Percentiles rank a stretch among this genome's conserved stretches.
Conservation (phyloP, 768 basidiomycete genomes). For the Dioszegia crocea region DNA sequence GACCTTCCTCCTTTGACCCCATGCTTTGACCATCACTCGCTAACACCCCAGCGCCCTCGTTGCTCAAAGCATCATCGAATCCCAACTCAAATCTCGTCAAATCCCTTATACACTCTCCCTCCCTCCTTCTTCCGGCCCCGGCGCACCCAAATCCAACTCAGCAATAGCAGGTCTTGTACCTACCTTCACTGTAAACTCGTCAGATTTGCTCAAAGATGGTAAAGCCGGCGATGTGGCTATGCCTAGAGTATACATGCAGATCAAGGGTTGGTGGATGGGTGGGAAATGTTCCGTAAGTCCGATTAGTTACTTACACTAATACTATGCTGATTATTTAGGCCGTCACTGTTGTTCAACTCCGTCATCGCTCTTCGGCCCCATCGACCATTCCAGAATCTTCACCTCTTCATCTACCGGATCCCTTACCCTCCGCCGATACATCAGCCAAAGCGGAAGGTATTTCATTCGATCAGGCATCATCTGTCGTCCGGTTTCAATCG, state of each 20-base stretch:
- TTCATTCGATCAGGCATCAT: constrained; percentile 81
- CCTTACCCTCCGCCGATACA: too few relatives aligned
- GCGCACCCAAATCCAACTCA: constrained; percentile 31
- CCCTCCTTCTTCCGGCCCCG: constrained; percentile 53
- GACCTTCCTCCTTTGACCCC: background rate
- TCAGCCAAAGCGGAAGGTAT: constrained; percentile 70
- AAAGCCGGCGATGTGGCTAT: constrained; percentile 87
- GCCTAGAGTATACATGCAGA: constrained; percentile 84
- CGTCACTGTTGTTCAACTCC: constrained; percentile 79
- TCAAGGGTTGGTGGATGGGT: constrained; percentile 86
- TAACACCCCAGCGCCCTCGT: constrained; percentile 66
- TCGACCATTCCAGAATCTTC: constrained; percentile 22
- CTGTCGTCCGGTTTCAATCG: constrained; percentile 81
- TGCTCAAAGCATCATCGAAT: constrained; percentile 81
- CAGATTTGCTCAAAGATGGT: constrained; percentile 73
- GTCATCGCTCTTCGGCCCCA: constrained; percentile 23
- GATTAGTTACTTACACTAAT: background rate
- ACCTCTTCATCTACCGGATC: too few relatives aligned
- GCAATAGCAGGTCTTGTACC: constrained; percentile 63
- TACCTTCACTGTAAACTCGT: constrained; percentile 73
- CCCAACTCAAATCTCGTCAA: constrained; percentile 73
- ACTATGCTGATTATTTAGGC: constrained; percentile 55
- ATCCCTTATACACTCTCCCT: constrained; percentile 75
- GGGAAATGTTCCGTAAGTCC: constrained; percentile 59
- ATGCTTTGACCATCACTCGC: background rate